phyloP scores from a whole-genome alignment of 352 stramenopile genomes.

The Plasmopara muralis region DNA sequence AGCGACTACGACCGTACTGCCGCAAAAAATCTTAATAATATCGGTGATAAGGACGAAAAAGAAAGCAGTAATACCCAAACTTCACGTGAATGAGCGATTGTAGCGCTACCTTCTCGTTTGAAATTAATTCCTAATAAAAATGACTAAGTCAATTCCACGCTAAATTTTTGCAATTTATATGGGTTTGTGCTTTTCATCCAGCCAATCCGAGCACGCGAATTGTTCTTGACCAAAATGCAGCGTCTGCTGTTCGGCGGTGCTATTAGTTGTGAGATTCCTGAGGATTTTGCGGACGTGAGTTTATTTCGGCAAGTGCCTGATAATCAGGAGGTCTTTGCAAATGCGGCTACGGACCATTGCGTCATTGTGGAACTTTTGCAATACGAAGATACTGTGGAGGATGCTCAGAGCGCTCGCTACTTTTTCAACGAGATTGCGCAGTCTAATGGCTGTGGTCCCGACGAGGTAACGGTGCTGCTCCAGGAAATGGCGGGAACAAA shows the following conservation, averaged over 20 bases:
- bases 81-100: too few species aligned
- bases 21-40: too few species aligned
- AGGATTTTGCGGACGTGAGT: slow-evolving; percentile 75
- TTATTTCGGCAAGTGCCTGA: slow-evolving; percentile 80
- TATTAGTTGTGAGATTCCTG: slow-evolving; percentile 62
- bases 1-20: too few species aligned
- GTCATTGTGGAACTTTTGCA: slow-evolving; percentile 81
- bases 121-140: too few species aligned
- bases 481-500: slow-evolving; percentile 27
- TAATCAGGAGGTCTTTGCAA: slow-evolving; percentile 86
- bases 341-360: slow-evolving; percentile 70
- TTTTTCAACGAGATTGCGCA: slow-evolving; percentile 84
- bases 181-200: too few species aligned
- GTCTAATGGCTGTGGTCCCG: slow-evolving; percentile 61
- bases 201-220: too few species aligned
- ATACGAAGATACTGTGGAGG: slow-evolving; percentile 42
- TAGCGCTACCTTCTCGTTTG: too few species aligned
- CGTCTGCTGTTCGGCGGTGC: slow-evolving; percentile 60
- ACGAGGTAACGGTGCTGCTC: slow-evolving; percentile 49
- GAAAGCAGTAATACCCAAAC: too few species aligned
- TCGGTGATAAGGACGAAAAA: too few species aligned
- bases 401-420: slow-evolving; percentile 48
- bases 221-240: slow-evolving; percentile 19
- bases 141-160: too few species aligned
- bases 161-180: too few species aligned